Conservation (phyloP, 441 rosid genomes). For the Geranium incanum region DNA sequence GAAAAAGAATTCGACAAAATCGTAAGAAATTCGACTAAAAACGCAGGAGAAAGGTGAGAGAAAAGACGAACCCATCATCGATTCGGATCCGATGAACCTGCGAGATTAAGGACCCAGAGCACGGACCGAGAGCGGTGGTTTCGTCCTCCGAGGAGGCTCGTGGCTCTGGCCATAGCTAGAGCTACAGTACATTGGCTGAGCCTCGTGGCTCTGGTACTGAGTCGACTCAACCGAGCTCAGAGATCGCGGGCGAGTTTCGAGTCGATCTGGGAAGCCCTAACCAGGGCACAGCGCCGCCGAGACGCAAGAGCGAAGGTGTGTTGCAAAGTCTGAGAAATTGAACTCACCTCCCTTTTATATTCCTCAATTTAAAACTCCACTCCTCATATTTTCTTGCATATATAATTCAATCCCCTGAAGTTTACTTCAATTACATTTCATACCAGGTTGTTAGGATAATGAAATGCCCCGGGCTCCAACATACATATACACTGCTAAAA, state of each 20-base stretch:
- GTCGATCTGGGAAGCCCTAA: neutral
- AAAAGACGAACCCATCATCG: constrained; percentile 67
- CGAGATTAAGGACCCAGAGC: constrained; percentile 91
- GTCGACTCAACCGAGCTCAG: constrained; percentile 14
- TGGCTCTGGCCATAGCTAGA: constrained; percentile 93
- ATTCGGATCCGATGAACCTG: constrained; percentile 94
- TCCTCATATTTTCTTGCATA: neutral
- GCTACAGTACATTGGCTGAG: constrained; percentile 62
- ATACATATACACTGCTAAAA: no score
- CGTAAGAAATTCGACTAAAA: neutral
- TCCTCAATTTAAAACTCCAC: neutral
- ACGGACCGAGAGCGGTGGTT: constrained; percentile 82
- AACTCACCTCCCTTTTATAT: neutral
- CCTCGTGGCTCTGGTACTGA: constrained; percentile 16
- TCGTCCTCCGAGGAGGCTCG: constrained; percentile 73
- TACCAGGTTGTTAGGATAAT: no score
- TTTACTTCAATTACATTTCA: neutral
- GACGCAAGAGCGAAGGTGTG: neutral
- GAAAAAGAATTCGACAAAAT: neutral
- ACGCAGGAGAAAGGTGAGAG: neutral
- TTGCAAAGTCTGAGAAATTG: neutral
- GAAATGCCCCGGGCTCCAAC: no score
- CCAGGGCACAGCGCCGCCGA: neutral
- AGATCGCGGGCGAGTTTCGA: neutral
- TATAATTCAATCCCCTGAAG: neutral